Base-by-base conservation (phyloP, 768 basidiomycete species). In the Phallus indusiatus region DNA sequence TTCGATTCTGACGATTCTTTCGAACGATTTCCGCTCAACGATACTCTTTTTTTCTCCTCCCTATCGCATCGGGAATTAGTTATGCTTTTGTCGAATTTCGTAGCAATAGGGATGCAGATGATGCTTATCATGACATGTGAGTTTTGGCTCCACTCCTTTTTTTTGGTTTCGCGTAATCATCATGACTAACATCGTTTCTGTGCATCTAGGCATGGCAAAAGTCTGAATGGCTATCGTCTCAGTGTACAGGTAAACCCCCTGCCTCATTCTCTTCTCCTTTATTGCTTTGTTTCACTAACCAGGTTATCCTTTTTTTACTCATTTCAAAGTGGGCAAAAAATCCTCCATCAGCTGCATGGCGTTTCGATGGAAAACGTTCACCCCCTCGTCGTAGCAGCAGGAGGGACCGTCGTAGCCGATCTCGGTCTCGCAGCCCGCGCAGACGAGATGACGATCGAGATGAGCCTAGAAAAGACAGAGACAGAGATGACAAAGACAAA, bases 51-150 rank as follows among this genome's bases (percentile, higher is more conserved):
- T 73, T 69, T 67, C 66, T 66, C 68, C 73, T 70, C 72, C 76
- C 76, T 50, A 47, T 59, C 33, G 20, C 48, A 51, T 59, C 52
- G 60, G 24, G 47, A 37, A 58, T 60, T 76, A 90, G 89, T 75
- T 91, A 89, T 71, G 89, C 88, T 59, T 91, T 91, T 71, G 83
- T 91, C 68, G 88, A 91, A 70, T 91, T 90, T 67, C 83, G 86
- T 68, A 82, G 81, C 66, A 77, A 79, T 52, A 82, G 85, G 47
- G 87, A 90, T 66, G 88, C 88, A 18, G 88, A 90, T 66, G 86
- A 88, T 63, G 88, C 88, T 28, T 90, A 89, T 71, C 82, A 87
- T 67, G 86, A 89, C 61, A 90, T 90, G 88, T 90, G 69, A 61
- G 85, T 73, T 42, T 2, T 21, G 21, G 47, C 12, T n/a, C n/a